A percentile compares a stretch with the other conserved stretches of the same genome.
phyloP scores from a whole-genome alignment of 495 filamentous ascomycete genomes.

The Aspergillus homomorphus region DNA sequence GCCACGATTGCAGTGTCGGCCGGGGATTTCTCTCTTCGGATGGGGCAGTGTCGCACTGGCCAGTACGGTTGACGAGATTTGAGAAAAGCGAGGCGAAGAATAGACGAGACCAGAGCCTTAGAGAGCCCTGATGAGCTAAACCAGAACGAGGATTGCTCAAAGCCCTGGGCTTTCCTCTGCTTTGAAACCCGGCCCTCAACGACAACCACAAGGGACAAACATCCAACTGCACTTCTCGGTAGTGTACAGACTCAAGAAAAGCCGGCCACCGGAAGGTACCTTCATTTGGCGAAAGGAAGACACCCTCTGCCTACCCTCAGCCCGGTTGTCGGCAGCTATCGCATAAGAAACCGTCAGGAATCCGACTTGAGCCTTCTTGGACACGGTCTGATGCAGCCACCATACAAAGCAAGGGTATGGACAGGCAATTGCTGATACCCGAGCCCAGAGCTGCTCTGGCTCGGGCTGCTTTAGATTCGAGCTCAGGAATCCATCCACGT shows the following conservation, averaged over 20 bases:
- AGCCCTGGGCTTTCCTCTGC: background rate
- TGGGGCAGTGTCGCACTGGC: background rate
- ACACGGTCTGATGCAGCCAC: background rate
- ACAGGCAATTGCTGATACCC: background rate
- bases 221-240: background rate
- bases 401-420: background rate
- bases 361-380: background rate
- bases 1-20: background rate
- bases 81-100: background rate
- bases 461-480: background rate
- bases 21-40: slow-evolving; percentile 1
- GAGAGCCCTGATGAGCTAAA: background rate
- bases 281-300: background rate
- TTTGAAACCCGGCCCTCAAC: background rate
- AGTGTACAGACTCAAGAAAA: background rate
- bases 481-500: slow-evolving; percentile 18
- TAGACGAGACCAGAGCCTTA: background rate
- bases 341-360: background rate
- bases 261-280: background rate
- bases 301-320: background rate
- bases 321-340: slow-evolving; percentile 8
- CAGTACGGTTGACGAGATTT: background rate
- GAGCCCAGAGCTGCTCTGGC: background rate
- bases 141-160: background rate
- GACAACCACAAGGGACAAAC: background rate